These are phyloP conservation scores for Dioszegia crocea DNA, from an alignment of 768 basidiomycete genomes.

Conservation along the genomic window DNA sequence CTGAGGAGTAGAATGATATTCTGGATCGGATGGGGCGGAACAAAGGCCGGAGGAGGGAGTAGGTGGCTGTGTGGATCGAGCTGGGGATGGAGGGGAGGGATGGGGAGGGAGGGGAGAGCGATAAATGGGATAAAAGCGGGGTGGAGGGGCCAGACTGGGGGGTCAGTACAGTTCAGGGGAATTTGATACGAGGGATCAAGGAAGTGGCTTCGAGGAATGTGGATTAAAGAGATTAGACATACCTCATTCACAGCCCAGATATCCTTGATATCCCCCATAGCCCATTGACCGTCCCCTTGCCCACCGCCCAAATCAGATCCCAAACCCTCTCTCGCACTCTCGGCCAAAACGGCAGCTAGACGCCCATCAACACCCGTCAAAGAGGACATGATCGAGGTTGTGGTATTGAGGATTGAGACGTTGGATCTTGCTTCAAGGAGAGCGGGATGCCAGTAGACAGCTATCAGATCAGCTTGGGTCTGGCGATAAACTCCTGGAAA, in stretches of 20 bases:
- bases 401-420: constrained; percentile 27
- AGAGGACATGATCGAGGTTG: constrained; percentile 17
- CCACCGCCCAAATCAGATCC: neutral
- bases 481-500: too few relatives aligned
- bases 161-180: neutral
- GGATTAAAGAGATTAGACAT: neutral
- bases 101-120: constrained; percentile 23
- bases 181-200: neutral
- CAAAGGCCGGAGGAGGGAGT: constrained; percentile 31
- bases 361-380: neutral
- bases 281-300: constrained; percentile 1
- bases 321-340: constrained; percentile 21
- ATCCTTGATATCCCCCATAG: neutral
- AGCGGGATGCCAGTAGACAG: constrained; percentile 31
- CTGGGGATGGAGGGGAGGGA: constrained; percentile 6
- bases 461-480: constrained; percentile 5
- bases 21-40: constrained; percentile 23
- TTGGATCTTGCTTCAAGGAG: constrained; percentile 26
- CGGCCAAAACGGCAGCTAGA: constrained; percentile 15
- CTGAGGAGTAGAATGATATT: constrained; percentile 32
- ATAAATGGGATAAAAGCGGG: constrained; percentile 15
- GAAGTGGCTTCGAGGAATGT: too few relatives aligned
- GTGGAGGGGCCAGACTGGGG: neutral
- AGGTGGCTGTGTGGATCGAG: constrained; percentile 27
- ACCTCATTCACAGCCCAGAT: neutral